Evolutionary conservation across 345 rosid genomes (phyloP).

Genomic region (Acer negundo): DNA sequence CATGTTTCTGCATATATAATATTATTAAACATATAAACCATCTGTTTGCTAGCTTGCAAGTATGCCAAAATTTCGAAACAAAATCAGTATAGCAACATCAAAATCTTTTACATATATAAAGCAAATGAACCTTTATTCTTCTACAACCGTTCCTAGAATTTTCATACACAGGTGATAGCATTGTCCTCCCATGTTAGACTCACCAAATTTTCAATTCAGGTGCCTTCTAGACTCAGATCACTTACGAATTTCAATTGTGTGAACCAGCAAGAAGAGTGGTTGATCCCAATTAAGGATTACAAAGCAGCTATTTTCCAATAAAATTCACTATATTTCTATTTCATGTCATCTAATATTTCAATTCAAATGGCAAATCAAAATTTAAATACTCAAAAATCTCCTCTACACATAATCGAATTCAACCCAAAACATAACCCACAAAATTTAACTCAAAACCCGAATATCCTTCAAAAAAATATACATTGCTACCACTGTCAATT

Average conservation of each 20-base stretch:
- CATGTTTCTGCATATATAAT: neutral
- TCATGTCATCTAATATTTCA: neutral
- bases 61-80: no score
- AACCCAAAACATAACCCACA: no score
- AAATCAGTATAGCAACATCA: neutral
- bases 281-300: neutral
- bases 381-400: no score
- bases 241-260: no score
- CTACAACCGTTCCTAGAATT: neutral
- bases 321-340: neutral
- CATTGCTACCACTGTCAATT: no score
- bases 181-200: no score
- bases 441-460: no score
- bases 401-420: no score
- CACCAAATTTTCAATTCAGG: no score
- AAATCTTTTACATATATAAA: neutral
- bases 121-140: neutral
- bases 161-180: neutral
- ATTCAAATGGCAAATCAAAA: neutral
- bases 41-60: neutral
- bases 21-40: neutral
- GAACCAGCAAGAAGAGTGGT: neutral
- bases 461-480: no score
- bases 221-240: no score
- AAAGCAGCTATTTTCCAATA: no score